These are phyloP conservation scores for Hypsizygus ulmarius DNA, from an alignment of 1,284 basidiomycete genomes.

Conservation along the genomic window DNA sequence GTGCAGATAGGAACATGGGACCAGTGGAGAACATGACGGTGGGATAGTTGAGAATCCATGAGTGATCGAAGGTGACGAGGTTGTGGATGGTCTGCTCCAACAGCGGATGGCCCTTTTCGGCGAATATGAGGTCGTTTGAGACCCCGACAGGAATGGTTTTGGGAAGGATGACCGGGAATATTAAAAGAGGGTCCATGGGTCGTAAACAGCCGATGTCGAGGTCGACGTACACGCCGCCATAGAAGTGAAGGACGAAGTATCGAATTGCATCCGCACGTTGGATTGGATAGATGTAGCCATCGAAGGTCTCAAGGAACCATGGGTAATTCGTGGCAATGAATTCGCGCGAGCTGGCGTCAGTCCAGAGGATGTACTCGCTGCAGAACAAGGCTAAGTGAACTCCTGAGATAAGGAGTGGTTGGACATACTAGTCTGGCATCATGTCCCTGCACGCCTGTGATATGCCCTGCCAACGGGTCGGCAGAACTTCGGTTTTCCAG, in stretches of 20 bases:
- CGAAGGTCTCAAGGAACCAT: constrained; percentile 92
- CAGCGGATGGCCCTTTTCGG: constrained; percentile 85
- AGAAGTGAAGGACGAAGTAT: constrained; percentile 95
- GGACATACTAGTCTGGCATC: constrained; percentile 92
- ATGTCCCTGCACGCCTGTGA: constrained; percentile 82
- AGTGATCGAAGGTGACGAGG: constrained; percentile 90
- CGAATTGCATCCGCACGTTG: constrained; percentile 97
- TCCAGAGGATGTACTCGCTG: constrained; percentile 97
- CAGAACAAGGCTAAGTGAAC: constrained; percentile 16
- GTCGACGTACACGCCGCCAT: constrained; percentile 96
- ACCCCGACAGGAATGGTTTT: constrained; percentile 96
- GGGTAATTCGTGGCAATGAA: constrained; percentile 89
- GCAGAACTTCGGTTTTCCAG: constrained; percentile 91
- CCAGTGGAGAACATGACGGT: constrained; percentile 99
- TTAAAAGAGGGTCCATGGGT: constrained; percentile 86
- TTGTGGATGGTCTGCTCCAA: constrained; percentile 92
- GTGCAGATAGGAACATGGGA: constrained; percentile 88
- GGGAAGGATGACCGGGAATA: constrained; percentile 89
- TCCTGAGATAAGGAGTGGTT: constrained; percentile 7
- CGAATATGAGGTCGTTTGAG: constrained; percentile 96
- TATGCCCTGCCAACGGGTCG: constrained; percentile 77
- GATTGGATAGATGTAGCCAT: constrained; percentile 90
- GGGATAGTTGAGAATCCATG: constrained; percentile 93
- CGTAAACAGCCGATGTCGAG: constrained; percentile 94
- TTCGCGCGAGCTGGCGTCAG: constrained; percentile 84